phyloP scores from a whole-genome alignment of 2,329 filamentous ascomycete species.

The Chrysoporthe cubensis region DNA sequence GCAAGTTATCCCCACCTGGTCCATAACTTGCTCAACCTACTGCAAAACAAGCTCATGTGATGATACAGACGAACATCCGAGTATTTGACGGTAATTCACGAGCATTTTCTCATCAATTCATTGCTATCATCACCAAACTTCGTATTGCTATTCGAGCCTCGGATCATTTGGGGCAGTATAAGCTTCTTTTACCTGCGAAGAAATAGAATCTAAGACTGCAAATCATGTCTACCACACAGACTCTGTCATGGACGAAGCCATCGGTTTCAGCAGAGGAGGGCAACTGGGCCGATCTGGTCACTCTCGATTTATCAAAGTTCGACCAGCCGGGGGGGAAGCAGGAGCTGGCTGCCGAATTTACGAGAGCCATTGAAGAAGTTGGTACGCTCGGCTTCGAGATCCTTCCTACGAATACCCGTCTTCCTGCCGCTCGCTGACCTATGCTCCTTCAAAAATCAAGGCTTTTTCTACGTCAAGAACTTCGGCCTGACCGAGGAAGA shows the following conservation, averaged over 20 bases:
- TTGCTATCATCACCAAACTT: background rate
- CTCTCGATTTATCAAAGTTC: conserved; percentile 23
- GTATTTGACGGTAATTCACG: background rate
- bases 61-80: background rate
- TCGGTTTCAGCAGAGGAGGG: conserved; percentile 4
- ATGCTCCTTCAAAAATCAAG: background rate
- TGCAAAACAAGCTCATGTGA: conserved; percentile 15
- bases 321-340: conserved; percentile 26
- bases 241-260: conserved; percentile 15
- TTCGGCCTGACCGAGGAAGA: conserved; percentile 59
- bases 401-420: too few species aligned
- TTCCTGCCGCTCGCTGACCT: background rate
- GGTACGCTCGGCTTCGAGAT: background rate
- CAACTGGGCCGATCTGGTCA: conserved; percentile 22
- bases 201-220: background rate
- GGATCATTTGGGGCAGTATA: too few species aligned
- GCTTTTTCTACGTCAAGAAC: conserved; percentile 63
- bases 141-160: background rate
- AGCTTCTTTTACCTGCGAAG: background rate
- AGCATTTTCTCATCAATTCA: background rate
- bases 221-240: conserved; percentile 16
- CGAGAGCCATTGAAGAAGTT: conserved; percentile 19
- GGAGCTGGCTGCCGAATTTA: conserved; percentile 33
- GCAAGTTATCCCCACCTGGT: conserved; percentile 16
- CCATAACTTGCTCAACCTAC: conserved; percentile 15